Base-by-base conservation (phyloP, 2,329 filamentous ascomycete species). In the Xylariaceae sp. region DNA sequence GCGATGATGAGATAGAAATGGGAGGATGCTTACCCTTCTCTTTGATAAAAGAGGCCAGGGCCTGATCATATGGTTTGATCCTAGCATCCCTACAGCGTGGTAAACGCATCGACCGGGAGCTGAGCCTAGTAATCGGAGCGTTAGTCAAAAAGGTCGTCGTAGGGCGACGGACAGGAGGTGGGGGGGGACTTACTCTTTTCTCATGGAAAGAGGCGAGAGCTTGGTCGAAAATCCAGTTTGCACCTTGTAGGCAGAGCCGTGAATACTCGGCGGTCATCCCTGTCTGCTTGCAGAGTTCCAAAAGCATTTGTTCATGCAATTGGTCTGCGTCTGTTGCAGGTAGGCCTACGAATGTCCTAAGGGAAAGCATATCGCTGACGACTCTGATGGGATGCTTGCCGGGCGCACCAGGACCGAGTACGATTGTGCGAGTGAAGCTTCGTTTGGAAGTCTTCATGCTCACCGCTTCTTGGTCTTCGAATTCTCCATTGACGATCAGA, bases 401-500 rank as follows among this genome's bases (percentile, higher is more conserved):
- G 0, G 85, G 83, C 39, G 80, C 81, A 37, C 89, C 90, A 1
- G 91, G 90, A 0, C 90, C 90, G 15, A 96, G 80, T 47, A 92
- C 77, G 70, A 95, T 91, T 0, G 85, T 88, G 54, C 92, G 86
- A 56, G 92, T 90, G 73, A 96, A 96, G 72, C 88, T 91, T 61
- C 91, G 86, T 66, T 86, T 84, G 44, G 84, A 80, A 49, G 81
- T 82, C 50, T 82, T 80, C 52, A 80, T 77, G 18, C 80, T 81
- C 13, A 74, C 74, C 2, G 76, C 72, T 65, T 89, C 83, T 15
- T 87, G 77, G 70, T 96, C 92, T 53, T 93, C 86, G 61, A 91
- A 95, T 68, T 93, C 89, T 63, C 91, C 89, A 67, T 94, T 89
- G n/a, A 93, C 81, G 6, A 83, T 87, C 65, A 95, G 83, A 53